Percentiles rank a stretch among this genome's conserved stretches.
phyloP scores from a whole-genome alignment of 768 basidiomycete genomes.

The Leucogyrophana mollusca region DNA sequence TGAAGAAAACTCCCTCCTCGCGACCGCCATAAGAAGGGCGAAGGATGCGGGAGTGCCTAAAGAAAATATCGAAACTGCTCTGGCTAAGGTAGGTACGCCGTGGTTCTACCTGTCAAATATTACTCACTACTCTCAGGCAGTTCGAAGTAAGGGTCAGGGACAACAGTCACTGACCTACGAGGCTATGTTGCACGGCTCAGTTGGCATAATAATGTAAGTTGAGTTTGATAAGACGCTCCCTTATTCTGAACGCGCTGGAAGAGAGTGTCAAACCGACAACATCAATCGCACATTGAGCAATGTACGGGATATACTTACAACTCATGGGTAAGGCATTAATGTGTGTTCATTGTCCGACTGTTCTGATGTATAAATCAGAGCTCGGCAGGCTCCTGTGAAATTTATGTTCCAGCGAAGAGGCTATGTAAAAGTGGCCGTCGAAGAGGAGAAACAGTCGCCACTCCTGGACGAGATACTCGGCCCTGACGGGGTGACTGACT shows the following conservation, averaged over 20 bases:
- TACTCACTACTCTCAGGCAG: conserved; percentile 34
- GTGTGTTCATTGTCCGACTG: neutral
- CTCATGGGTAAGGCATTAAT: conserved; percentile 39
- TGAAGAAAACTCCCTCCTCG: conserved; percentile 50
- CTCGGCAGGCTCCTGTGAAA: conserved; percentile 59
- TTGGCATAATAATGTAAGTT: conserved; percentile 64
- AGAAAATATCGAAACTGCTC: conserved; percentile 64
- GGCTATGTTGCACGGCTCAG: conserved; percentile 54
- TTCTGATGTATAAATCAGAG: conserved; percentile 37
- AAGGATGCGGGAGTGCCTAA: conserved; percentile 62
- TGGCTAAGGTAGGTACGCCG: conserved; percentile 45
- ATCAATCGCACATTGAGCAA: conserved; percentile 58
- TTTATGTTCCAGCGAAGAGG: conserved; percentile 65
- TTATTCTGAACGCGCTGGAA: conserved; percentile 27
- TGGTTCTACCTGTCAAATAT: neutral
- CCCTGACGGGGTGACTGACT: conserved; percentile 26
- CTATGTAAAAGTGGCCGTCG: conserved; percentile 44
- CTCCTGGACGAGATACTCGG: conserved; percentile 31
- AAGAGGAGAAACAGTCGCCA: conserved; percentile 27
- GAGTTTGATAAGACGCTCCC: conserved; percentile 4
- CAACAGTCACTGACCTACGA: conserved; percentile 54
- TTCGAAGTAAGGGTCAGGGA: conserved; percentile 48
- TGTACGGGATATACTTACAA: conserved; percentile 50
- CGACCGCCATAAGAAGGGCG: conserved; percentile 52
- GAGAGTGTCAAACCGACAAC: conserved; percentile 66